Conservation (phyloP, 768 basidiomycete genomes). For the Phaeotremella skinneri region DNA sequence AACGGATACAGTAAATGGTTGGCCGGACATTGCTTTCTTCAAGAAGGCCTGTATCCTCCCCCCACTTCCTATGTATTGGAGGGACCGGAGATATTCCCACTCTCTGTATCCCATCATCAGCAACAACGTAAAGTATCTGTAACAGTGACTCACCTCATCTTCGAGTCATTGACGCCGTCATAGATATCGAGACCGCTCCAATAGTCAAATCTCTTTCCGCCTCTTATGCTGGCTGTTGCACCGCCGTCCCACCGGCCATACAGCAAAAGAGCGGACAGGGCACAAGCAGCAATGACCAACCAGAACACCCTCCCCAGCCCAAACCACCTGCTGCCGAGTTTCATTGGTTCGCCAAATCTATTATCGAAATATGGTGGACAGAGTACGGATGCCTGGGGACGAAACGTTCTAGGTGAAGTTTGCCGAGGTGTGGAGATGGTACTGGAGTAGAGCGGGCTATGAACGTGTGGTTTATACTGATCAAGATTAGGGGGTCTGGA, state of each 20-base stretch:
- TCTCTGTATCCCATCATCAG: neutral
- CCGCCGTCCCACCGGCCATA: neutral
- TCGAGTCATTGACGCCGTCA: no score
- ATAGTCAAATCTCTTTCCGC: no score
- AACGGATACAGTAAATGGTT: slow-evolving; percentile 42
- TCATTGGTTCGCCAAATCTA: neutral
- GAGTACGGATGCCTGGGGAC: neutral
- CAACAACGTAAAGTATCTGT: no score
- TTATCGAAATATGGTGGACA: neutral
- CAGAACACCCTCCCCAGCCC: neutral
- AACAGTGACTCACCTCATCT: neutral
- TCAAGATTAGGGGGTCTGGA: neutral
- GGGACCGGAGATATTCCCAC: neutral
- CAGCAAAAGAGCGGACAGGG: neutral
- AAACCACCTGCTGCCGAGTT: neutral
- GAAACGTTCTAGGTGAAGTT: neutral
- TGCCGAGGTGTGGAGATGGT: neutral
- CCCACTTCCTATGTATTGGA: slow-evolving; percentile 31
- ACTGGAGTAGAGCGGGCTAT: neutral
- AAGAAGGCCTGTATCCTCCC: slow-evolving; percentile 37
- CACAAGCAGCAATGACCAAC: neutral
- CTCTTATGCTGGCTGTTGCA: no score
- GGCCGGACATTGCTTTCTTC: slow-evolving; percentile 37
- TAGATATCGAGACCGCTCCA: no score
- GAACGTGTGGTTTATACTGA: no score